Percentiles rank a stretch among this genome's conserved stretches.
Evolutionary conservation across 148 eudicot species (phyloP).

Genomic region (Persicaria tinctoria): DNA sequence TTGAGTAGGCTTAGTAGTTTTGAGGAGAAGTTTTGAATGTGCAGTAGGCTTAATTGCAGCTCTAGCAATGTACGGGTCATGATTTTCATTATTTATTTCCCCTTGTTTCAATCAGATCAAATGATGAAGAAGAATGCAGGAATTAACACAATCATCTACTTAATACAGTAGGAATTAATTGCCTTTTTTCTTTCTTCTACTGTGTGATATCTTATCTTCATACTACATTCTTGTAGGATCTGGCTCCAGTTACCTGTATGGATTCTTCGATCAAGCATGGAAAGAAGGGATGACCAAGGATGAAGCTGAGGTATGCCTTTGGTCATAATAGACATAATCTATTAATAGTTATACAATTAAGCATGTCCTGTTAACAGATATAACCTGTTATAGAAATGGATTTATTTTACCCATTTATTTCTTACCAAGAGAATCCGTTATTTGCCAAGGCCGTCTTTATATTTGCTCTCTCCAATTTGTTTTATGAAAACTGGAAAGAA

Average conservation of each 20-base stretch:
- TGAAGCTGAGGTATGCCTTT: constrained; percentile 71
- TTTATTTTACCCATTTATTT: background rate
- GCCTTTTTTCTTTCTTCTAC: background rate
- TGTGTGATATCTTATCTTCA: background rate
- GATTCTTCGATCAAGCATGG: constrained; percentile 87
- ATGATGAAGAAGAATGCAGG: background rate
- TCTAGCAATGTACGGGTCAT: too few relatives aligned
- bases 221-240: constrained; percentile 41
- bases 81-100: too few relatives aligned
- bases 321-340: background rate
- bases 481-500: background rate
- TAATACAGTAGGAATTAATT: background rate
- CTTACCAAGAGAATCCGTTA: background rate
- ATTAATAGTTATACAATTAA: background rate
- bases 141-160: background rate
- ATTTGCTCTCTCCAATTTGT: background rate
- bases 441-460: background rate
- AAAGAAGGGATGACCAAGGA: constrained; percentile 79
- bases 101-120: background rate
- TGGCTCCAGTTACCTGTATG: constrained; percentile 80
- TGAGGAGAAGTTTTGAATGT: background rate
- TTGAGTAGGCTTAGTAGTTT: too few relatives aligned
- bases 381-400: background rate
- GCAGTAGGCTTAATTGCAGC: too few relatives aligned
- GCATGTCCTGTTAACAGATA: background rate